phyloP scores from a whole-genome alignment of 2,329 filamentous ascomycete genomes.

The Talaromyces verruculosus region DNA sequence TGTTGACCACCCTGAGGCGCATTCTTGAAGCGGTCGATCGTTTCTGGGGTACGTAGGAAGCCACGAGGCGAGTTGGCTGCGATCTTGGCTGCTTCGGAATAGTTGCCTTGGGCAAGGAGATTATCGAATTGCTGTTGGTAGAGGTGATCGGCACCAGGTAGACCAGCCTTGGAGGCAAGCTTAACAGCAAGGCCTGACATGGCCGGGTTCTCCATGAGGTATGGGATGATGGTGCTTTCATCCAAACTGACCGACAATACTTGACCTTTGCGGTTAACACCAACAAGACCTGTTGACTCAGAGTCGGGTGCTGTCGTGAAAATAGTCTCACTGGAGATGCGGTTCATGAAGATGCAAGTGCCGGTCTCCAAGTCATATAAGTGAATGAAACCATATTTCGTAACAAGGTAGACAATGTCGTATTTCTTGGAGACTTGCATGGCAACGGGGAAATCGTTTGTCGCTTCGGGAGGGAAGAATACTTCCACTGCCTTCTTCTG shows the following conservation, averaged over 20 bases:
- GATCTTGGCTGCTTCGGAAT: conserved; percentile 86
- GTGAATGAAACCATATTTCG: conserved; percentile 98
- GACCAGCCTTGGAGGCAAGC: conserved; percentile 87
- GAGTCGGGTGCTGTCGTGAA: conserved; percentile 88
- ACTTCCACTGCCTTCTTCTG: conserved; percentile 96
- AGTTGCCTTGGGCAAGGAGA: conserved; percentile 76
- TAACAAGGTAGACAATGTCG: conserved; percentile 94
- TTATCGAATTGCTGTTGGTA: conserved; percentile 93
- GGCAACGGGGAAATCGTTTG: conserved; percentile 95
- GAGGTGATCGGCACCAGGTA: conserved; percentile 90
- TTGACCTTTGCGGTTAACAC: conserved; percentile 96
- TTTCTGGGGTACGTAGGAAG: conserved; percentile 90
- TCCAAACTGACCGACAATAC: conserved; percentile 92
- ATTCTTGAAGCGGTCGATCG: conserved; percentile 93
- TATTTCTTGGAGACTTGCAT: conserved; percentile 98
- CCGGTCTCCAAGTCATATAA: conserved; percentile 96
- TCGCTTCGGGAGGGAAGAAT: conserved; percentile 93
- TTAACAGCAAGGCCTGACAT: conserved; percentile 93
- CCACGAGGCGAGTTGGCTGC: conserved; percentile 95
- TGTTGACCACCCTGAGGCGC: conserved; percentile 67
- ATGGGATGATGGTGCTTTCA: conserved; percentile 86
- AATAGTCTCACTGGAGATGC: conserved; percentile 98
- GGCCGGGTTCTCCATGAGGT: conserved; percentile 93
- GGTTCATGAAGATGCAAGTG: conserved; percentile 98
- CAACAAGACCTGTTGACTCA: conserved; percentile 82